These are phyloP conservation scores for Apiotrichum gamsii DNA, from an alignment of 1,284 basidiomycete genomes.

Conservation along the genomic window DNA sequence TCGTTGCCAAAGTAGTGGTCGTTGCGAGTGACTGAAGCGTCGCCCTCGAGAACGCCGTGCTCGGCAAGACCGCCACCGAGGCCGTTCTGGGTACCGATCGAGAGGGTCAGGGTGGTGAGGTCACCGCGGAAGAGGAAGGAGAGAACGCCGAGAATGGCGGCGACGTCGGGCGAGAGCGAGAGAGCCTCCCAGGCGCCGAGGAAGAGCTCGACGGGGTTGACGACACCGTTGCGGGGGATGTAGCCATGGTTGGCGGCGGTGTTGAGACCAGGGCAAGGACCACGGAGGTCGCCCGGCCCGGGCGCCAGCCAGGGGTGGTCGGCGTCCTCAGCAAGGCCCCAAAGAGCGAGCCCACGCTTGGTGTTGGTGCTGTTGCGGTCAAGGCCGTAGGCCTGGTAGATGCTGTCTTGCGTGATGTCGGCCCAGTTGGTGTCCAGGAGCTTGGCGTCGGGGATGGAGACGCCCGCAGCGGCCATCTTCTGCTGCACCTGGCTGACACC, in stretches of 20 bases:
- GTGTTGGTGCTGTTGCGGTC: not conserved
- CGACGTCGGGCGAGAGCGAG: slow-evolving; percentile 33
- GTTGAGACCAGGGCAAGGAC: slow-evolving; percentile 44
- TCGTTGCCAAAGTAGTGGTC: slow-evolving; percentile 13
- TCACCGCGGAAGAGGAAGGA: slow-evolving; percentile 35
- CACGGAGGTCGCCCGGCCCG: slow-evolving; percentile 28
- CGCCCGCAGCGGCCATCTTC: not conserved
- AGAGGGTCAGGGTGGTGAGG: slow-evolving; percentile 22
- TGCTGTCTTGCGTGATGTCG: not conserved
- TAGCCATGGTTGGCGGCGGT: slow-evolving; percentile 39
- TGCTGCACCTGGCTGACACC: slow-evolving; percentile 9
- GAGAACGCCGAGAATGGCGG: slow-evolving; percentile 23
- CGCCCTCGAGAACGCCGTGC: slow-evolving; percentile 19
- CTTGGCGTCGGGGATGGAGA: not conserved
- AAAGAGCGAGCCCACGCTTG: slow-evolving; percentile 1
- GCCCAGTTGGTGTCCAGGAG: slow-evolving; percentile 3
- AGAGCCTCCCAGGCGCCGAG: slow-evolving; percentile 23
- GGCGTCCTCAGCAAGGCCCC: slow-evolving; percentile 16
- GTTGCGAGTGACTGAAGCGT: slow-evolving; percentile 18
- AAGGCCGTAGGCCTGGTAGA: slow-evolving; percentile 7
- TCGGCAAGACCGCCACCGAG: slow-evolving; percentile 11
- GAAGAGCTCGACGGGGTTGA: slow-evolving; percentile 29
- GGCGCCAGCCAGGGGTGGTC: slow-evolving; percentile 27
- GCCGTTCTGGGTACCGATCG: slow-evolving; percentile 15
- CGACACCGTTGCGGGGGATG: slow-evolving; percentile 31